A percentile compares a stretch with the other conserved stretches of the same genome.
These are phyloP conservation scores for Staphylotrichum longicolle DNA, from an alignment of 495 filamentous ascomycete species.

Conservation along the genomic window DNA sequence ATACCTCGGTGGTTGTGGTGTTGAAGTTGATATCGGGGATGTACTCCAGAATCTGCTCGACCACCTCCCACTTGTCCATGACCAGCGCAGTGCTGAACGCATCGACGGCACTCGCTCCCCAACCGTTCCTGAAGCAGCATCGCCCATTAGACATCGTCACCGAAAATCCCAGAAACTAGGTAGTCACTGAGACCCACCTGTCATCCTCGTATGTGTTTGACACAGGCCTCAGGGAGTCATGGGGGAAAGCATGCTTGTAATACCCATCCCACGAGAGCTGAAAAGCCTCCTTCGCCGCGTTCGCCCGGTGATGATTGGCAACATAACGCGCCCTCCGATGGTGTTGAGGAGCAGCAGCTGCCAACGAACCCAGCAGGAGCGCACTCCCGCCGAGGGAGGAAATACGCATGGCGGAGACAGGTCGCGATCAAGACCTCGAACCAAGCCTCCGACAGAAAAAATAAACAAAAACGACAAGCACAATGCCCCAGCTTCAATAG, in stretches of 20 bases:
- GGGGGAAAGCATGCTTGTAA: constrained; percentile 71
- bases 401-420: constrained; percentile 5
- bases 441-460: not conserved
- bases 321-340: constrained; percentile 24
- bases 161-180: too few relatives aligned
- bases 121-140: constrained; percentile 63
- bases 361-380: not conserved
- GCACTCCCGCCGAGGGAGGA: not conserved
- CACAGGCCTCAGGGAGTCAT: constrained; percentile 72
- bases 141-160: not conserved
- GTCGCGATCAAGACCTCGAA: not conserved
- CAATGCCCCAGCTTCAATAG: too few relatives aligned
- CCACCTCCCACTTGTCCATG: constrained; percentile 66
- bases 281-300: constrained; percentile 73
- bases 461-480: not conserved
- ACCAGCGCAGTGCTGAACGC: constrained; percentile 77
- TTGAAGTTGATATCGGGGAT: constrained; percentile 69
- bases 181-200: constrained; percentile 48
- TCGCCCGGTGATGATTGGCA: constrained; percentile 44
- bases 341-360: constrained; percentile 3
- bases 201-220: constrained; percentile 65
- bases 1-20: constrained; percentile 57
- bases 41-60: constrained; percentile 66
- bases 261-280: constrained; percentile 79
- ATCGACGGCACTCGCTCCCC: constrained; percentile 84